Evolutionary conservation across 306 rosid genomes (phyloP).

Genomic region (Rubus idaeus): DNA sequence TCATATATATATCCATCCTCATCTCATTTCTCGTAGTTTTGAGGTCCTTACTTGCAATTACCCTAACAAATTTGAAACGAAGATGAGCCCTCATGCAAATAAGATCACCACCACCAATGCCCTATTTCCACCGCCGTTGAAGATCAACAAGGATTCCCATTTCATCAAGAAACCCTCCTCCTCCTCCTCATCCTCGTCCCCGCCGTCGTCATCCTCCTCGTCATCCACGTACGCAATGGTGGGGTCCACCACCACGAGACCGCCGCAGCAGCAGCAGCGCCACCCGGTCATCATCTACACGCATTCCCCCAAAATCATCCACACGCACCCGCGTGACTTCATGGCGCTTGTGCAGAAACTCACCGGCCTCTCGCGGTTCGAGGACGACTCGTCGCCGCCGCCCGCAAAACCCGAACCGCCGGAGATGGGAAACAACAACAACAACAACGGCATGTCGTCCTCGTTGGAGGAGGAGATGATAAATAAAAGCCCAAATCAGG

Average conservation of each 20-base stretch:
- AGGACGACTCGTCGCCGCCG: constrained; percentile 19
- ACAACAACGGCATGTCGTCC: neutral
- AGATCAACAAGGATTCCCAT: constrained; percentile 64
- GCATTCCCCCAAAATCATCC: constrained; percentile 75
- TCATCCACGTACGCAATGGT: constrained; percentile 22
- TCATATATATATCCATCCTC: neutral
- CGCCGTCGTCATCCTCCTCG: constrained; percentile 21
- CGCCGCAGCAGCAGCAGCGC: constrained; percentile 52
- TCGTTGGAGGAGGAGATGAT: constrained; percentile 14
- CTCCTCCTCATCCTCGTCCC: neutral
- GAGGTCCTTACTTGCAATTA: constrained; percentile 11
- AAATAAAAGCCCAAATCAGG: neutral
- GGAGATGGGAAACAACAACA: neutral
- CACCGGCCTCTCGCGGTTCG: constrained; percentile 52
- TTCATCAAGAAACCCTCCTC: constrained; percentile 44
- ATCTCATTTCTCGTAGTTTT: constrained; percentile 10
- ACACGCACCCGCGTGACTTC: constrained; percentile 64
- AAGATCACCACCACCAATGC: constrained; percentile 26
- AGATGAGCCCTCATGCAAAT: constrained; percentile 48
- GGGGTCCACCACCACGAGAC: neutral
- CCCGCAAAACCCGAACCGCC: neutral
- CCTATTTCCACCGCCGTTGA: constrained; percentile 54
- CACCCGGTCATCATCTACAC: constrained; percentile 81
- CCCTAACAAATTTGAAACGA: constrained; percentile 12
- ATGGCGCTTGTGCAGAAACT: constrained; percentile 80